Percentiles rank a stretch among this genome's conserved stretches.
Conservation (phyloP, 2,329 filamentous ascomycete species). For the Claviceps arundinis region DNA sequence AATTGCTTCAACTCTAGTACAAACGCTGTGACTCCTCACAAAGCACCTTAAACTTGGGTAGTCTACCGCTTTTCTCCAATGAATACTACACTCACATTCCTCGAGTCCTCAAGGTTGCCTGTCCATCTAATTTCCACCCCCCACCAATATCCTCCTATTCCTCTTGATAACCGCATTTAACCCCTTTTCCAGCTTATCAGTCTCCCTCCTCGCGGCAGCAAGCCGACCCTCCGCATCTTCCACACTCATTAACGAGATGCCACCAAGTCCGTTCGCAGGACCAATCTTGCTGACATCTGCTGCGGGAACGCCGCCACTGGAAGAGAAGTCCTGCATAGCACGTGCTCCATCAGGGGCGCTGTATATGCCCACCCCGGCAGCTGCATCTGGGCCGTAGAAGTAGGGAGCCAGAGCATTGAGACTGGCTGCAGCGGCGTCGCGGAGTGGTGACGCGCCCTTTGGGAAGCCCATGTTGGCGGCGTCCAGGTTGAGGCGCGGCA, state of each 20-base stretch:
- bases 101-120: not conserved
- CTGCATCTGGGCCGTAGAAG: constrained; percentile 37
- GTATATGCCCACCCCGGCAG: constrained; percentile 31
- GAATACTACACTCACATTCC: too few species aligned
- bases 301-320: constrained; percentile 10
- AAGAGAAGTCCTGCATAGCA: constrained; percentile 21
- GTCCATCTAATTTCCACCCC: constrained; percentile 15
- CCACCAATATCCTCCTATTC: constrained; percentile 41
- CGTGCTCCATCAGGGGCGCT: constrained; percentile 23
- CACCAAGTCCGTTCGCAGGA: constrained; percentile 19
- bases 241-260: constrained; percentile 44
- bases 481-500: constrained; percentile 44
- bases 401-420: constrained; percentile 43
- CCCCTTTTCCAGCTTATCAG: constrained; percentile 48
- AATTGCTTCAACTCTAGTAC: too few species aligned
- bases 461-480: constrained; percentile 30
- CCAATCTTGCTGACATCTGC: constrained; percentile 19
- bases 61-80: too few species aligned
- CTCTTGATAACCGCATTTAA: constrained; percentile 46
- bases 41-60: too few species aligned
- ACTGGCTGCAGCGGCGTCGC: constrained; percentile 34
- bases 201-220: constrained; percentile 40
- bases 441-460: constrained; percentile 24
- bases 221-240: constrained; percentile 49
- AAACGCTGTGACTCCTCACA: too few species aligned